Percentiles rank a stretch among this genome's conserved stretches.
Evolutionary conservation across 352 stramenopile species (phyloP).

Genomic region (Pythium scleroteichum): DNA sequence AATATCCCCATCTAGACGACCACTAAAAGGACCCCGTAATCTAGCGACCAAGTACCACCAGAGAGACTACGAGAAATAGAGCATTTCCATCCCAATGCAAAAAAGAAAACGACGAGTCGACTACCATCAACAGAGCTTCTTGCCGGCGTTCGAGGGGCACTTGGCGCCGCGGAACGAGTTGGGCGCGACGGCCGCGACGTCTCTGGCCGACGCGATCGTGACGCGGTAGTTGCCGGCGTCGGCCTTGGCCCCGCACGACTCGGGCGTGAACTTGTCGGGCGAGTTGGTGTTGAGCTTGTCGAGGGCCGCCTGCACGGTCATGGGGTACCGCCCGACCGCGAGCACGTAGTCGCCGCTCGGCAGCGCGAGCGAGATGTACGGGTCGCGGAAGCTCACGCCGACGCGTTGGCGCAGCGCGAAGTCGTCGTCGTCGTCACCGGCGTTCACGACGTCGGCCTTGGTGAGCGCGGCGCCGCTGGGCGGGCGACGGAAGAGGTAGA

Average conservation of each 20-base stretch:
- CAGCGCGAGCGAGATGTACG: slow-evolving; percentile 64
- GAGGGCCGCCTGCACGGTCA: slow-evolving; percentile 59
- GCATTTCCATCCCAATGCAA: too few relatives aligned
- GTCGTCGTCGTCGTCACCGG: slow-evolving; percentile 61
- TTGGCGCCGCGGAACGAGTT: slow-evolving; percentile 43
- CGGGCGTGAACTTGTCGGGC: slow-evolving; percentile 43
- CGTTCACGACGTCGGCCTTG: slow-evolving; percentile 47
- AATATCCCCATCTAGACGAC: neutral
- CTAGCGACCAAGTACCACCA: neutral
- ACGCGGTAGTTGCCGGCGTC: slow-evolving; percentile 56
- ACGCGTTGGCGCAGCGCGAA: slow-evolving; percentile 49
- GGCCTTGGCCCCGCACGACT: slow-evolving; percentile 45
- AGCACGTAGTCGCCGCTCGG: slow-evolving; percentile 54
- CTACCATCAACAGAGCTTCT: slow-evolving; percentile 17
- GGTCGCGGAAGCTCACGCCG: slow-evolving; percentile 72
- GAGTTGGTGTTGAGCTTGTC: slow-evolving; percentile 33
- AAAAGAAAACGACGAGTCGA: too few relatives aligned
- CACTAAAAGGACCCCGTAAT: neutral
- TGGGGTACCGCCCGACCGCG: slow-evolving; percentile 63
- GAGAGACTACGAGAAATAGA: slow-evolving; percentile 4
- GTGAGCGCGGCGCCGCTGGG: slow-evolving; percentile 27
- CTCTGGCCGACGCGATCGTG: slow-evolving; percentile 40
- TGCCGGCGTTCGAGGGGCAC: slow-evolving; percentile 31
- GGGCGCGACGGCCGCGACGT: slow-evolving; percentile 40
- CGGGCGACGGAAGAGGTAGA: slow-evolving; percentile 57